A percentile compares a stretch with the other conserved stretches of the same genome.
These are phyloP conservation scores for Chlorella sorokiniana DNA, from an alignment of 139 green algal species.

Conservation along the genomic window DNA sequence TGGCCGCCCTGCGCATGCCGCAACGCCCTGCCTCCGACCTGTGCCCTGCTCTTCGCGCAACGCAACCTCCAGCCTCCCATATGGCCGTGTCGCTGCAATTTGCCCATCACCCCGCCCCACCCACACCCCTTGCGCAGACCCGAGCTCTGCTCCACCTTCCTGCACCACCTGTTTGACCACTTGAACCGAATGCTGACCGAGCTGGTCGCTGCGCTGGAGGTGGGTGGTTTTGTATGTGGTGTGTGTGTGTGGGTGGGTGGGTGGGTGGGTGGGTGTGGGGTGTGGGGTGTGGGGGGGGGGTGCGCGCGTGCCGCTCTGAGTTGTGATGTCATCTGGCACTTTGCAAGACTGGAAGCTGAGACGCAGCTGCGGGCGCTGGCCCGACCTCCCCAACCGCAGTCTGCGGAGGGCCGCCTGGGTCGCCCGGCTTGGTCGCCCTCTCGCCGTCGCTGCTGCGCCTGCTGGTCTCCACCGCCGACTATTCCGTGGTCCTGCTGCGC, in stretches of 20 bases:
- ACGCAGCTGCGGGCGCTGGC: neutral
- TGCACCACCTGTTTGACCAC: slow-evolving; percentile 87
- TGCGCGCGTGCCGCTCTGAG: neutral
- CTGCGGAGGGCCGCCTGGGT: neutral
- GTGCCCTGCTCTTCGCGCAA: neutral
- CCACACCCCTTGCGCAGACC: neutral
- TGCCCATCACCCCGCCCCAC: neutral
- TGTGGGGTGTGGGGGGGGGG: neutral
- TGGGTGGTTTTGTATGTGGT: slow-evolving; percentile 13
- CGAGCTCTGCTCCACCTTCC: slow-evolving; percentile 63
- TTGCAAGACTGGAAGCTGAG: neutral
- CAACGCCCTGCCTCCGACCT: too few relatives aligned
- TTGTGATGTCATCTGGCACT: neutral
- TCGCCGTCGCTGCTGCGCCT: slow-evolving; percentile 22
- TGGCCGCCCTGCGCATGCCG: too few relatives aligned
- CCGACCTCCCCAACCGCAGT: neutral
- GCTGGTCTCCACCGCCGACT: slow-evolving; percentile 21
- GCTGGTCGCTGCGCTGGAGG: slow-evolving; percentile 66
- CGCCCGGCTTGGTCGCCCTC: neutral
- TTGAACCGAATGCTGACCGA: slow-evolving; percentile 88
- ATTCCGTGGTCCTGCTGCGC: slow-evolving; percentile 58
- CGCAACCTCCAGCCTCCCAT: neutral
- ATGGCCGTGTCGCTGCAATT: neutral
- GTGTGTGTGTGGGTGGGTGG: neutral
- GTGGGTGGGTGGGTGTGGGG: neutral